Evolutionary conservation across 2,329 filamentous ascomycete genomes (phyloP), one percentile per base, ranked within the genome.

Genomic region (Diaporthe vexans): DNA sequence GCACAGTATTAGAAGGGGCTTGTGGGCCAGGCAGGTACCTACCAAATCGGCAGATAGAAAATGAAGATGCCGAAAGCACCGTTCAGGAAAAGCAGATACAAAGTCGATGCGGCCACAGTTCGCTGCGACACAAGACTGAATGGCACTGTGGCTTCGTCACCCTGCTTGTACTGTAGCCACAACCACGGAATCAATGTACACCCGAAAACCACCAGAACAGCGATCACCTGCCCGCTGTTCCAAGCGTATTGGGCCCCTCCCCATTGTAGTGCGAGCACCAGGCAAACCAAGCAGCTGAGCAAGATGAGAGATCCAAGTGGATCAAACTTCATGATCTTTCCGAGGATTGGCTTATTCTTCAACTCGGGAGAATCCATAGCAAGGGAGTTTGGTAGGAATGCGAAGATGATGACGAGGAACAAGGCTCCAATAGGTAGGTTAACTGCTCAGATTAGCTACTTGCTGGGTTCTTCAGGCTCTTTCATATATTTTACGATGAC

Each of bases 1-100:
- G 33, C 4, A 37, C 7, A 37, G 1, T 33, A 19, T 10, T 21
- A 56, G 26, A 56, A 56, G 13, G 17, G 15, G 51, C 24, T 2
- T 17, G 8, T 2, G 19, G 56, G 9, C 56, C 19, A 9, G n/a
- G 15, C 17, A 58, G 19, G 8, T 15, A 37, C 56, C 56, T 58
- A 58, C 56, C 56, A 58, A 37, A 58, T 58, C 56, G 56, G 56
- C 17, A 58, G 56, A n/a, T 58, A 58, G 56, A 35, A 58, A n/a
- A 58, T 58, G 29, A 58, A 58, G 17, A 58, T 58, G 29, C 29
- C 33, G 56, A 58, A 58, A 58, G 29, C 21, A 13, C 56, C 56
- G 19, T 58, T 58, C 8, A 58, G 33, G 56, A 58, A 58, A n/a
- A 58, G 56, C 56, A 58, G 17, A 21, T 37, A 58, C 19, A 37